A percentile compares a stretch with the other conserved stretches of the same genome.
These are phyloP conservation scores for Phytophthora pistaciae DNA, from an alignment of 352 stramenopile genomes.

Conservation along the genomic window DNA sequence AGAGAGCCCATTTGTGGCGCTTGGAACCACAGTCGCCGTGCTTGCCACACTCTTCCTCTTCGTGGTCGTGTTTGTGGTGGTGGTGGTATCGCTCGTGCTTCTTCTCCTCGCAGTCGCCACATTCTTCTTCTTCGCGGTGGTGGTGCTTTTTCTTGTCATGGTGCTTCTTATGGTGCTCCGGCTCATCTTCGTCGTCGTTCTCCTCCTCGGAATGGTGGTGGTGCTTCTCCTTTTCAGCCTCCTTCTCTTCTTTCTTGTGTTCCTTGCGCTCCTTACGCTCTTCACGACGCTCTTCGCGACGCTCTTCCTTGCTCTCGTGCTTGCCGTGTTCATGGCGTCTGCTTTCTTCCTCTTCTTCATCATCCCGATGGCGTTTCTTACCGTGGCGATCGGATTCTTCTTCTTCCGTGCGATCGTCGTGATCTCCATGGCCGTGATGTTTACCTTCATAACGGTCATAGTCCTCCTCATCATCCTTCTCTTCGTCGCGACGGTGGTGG, in stretches of 20 bases:
- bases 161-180: not conserved
- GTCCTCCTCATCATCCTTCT: not conserved
- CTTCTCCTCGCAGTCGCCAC: slow-evolving; percentile 13
- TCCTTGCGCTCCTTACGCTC: slow-evolving; percentile 16
- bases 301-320: slow-evolving; percentile 4
- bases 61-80: slow-evolving; percentile 22
- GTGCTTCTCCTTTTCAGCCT: slow-evolving; percentile 6
- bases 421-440: slow-evolving; percentile 6
- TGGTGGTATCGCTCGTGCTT: slow-evolving; percentile 19
- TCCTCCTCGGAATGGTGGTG: slow-evolving; percentile 1
- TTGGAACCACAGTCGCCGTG: slow-evolving; percentile 18
- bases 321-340: not conserved
- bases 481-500: slow-evolving; percentile 14
- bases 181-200: slow-evolving; percentile 1
- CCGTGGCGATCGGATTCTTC: slow-evolving; percentile 1
- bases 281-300: slow-evolving; percentile 1
- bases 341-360: slow-evolving; percentile 16
- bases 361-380: slow-evolving; percentile 8
- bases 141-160: slow-evolving; percentile 7
- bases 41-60: slow-evolving; percentile 19
- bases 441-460: slow-evolving; percentile 5
- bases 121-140: slow-evolving; percentile 21
- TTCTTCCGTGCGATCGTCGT: slow-evolving; percentile 4
- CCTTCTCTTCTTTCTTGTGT: slow-evolving; percentile 11
- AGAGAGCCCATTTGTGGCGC: slow-evolving; percentile 13